Base-by-base conservation (phyloP, 108 stramenopile genomes). In the Fragilaria crotonensis region DNA sequence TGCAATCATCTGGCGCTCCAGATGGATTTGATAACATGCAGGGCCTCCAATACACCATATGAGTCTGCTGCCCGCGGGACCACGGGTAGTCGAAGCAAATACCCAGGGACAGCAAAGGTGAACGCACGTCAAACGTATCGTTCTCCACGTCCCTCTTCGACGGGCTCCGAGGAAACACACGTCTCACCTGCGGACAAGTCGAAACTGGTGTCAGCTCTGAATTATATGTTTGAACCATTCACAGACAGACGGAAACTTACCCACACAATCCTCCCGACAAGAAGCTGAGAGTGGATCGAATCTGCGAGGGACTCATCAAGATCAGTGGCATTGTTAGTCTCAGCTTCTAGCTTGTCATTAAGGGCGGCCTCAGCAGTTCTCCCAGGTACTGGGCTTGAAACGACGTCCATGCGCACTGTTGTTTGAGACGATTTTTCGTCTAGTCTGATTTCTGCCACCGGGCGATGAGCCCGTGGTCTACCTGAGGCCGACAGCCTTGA, bases 1-100 rank as follows among this genome's bases (percentile, higher is more conserved):
- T 36, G 19, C 14, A 19, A 11, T 22, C 31, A 28, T 51, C 60
- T 19, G 36, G 21, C 28, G 9, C 28, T 28, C 18, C 31, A 3
- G 45, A 27, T 23, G 21, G 21, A 19, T 31, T 53, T 17, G 32
- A n/a, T 45, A 51, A 14, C 14, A 18, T 4, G 30, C 69, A 71
- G 4, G 68, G 77, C 30, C 63, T 46, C 77, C 77, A 78, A 59
- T 51, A 73, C 5, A 78, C 48, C 21, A 19, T 36, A 25, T 53
- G 51, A 22, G 53, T 26, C 48, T 49, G 33, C n/a, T 54, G 50
- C 33, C 9, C 52, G 54, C 31, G 21, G 11, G 7, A 9, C 46
- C 48, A 49, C 5, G 4, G 26, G 59, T 66, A 61, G 30, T 27
- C 45, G 27, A 76, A 53, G 2, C 26, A 60, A 33, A 79, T 50